These are phyloP conservation scores for Ustilago lituana DNA, from an alignment of 1,284 basidiomycete species.

Conservation along the genomic window DNA sequence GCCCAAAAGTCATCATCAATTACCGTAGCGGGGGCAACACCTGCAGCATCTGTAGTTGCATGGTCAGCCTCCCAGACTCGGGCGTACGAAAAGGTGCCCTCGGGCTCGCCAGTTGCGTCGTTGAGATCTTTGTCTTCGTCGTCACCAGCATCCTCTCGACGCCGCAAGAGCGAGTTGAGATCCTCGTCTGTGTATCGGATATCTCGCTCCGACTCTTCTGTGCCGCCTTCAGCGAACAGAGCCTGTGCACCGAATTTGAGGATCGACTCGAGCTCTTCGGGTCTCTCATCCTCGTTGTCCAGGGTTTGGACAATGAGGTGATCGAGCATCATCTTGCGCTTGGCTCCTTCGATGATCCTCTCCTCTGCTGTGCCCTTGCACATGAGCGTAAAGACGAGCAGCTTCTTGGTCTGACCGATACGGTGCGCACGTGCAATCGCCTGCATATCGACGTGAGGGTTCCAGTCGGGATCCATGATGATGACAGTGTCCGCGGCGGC, in stretches of 20 bases:
- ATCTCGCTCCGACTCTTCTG: slow-evolving; percentile 56
- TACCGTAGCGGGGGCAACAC: slow-evolving; percentile 54
- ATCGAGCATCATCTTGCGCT: slow-evolving; percentile 66
- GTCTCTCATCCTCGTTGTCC: slow-evolving; percentile 53
- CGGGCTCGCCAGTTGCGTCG: slow-evolving; percentile 25
- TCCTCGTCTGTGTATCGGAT: slow-evolving; percentile 64
- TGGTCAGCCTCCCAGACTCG: slow-evolving; percentile 64
- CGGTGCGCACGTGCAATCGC: slow-evolving; percentile 89
- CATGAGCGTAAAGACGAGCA: slow-evolving; percentile 68
- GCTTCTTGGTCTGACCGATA: slow-evolving; percentile 68
- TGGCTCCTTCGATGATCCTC: slow-evolving; percentile 64
- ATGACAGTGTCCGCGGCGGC: slow-evolving; percentile 85
- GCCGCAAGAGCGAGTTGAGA: slow-evolving; percentile 62
- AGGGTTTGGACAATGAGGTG: slow-evolving; percentile 66
- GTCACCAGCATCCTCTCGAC: slow-evolving; percentile 50
- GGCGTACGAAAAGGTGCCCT: slow-evolving; percentile 62
- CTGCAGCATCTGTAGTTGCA: slow-evolving; percentile 10
- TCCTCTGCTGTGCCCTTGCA: slow-evolving; percentile 68
- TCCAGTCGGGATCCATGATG: slow-evolving; percentile 91
- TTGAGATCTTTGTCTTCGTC: slow-evolving; percentile 38
- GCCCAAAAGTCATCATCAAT: slow-evolving; percentile 62
- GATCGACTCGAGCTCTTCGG: slow-evolving; percentile 62
- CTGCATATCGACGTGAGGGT: slow-evolving; percentile 84
- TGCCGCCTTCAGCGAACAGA: slow-evolving; percentile 65
- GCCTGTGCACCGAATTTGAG: slow-evolving; percentile 67